These are phyloP conservation scores for Vigna angularis DNA, from an alignment of 306 rosid genomes.

Conservation along the genomic window DNA sequence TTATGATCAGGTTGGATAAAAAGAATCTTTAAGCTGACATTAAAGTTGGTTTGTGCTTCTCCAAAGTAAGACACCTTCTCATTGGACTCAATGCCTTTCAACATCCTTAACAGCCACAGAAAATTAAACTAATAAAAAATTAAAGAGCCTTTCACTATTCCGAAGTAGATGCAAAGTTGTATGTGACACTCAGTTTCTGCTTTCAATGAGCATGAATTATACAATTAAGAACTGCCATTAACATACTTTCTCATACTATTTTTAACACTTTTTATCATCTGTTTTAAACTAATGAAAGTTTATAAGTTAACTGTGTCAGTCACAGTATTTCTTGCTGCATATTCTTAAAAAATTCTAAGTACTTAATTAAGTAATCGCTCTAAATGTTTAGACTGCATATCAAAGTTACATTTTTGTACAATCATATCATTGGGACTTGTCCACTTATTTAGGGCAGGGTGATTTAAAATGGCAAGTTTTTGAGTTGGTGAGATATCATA, in stretches of 20 bases:
- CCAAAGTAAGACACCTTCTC: slow-evolving; percentile 20
- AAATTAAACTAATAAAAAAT: background rate
- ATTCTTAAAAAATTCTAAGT: no score
- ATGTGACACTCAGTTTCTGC: background rate
- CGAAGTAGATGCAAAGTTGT: slow-evolving; percentile 12
- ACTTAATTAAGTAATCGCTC: no score
- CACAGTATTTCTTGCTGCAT: no score
- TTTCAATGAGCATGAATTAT: background rate
- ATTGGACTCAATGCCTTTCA: background rate
- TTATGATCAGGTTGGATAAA: slow-evolving; percentile 28
- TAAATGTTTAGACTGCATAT: no score
- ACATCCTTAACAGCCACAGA: background rate
- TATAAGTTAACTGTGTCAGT: no score
- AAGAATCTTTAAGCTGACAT: slow-evolving; percentile 16
- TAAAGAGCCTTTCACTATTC: slow-evolving; percentile 1
- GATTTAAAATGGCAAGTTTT: background rate
- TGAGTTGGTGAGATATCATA: background rate
- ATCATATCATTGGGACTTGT: no score
- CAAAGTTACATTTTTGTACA: no score
- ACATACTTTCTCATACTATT: no score
- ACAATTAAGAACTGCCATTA: background rate
- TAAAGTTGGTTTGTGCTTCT: slow-evolving; percentile 29
- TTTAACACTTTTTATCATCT: no score
- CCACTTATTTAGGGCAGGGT: background rate
- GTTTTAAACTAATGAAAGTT: no score